phyloP scores from a whole-genome alignment of 345 rosid genomes.

The Boechera divaricarpa region DNA sequence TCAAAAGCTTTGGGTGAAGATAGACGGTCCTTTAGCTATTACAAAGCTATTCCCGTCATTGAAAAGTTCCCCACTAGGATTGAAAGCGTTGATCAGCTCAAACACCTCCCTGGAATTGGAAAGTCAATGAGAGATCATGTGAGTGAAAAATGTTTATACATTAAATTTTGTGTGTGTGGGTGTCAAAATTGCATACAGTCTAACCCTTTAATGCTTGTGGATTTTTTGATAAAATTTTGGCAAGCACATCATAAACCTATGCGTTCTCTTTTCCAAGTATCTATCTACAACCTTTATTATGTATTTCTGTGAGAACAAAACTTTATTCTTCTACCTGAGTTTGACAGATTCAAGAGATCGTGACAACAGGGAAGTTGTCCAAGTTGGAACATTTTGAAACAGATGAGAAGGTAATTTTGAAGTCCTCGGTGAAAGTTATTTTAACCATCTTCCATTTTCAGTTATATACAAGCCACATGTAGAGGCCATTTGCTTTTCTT shows the following conservation, averaged over 20 bases:
- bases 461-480: not conserved
- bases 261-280: slow-evolving; percentile 3
- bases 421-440: slow-evolving; percentile 24
- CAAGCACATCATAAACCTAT: not conserved
- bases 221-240: slow-evolving; percentile 15
- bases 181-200: slow-evolving; percentile 1
- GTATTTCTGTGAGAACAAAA: slow-evolving; percentile 31
- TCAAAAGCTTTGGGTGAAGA: slow-evolving; percentile 91
- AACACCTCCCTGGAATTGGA: slow-evolving; percentile 86
- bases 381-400: slow-evolving; percentile 95
- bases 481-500: slow-evolving; percentile 3
- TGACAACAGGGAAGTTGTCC: slow-evolving; percentile 80
- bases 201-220: not conserved
- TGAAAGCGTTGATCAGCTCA: slow-evolving; percentile 83
- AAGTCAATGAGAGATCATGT: slow-evolving; percentile 98
- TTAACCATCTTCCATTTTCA: slow-evolving; percentile 15
- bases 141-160: slow-evolving; percentile 39
- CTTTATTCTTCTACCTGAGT: slow-evolving; percentile 11
- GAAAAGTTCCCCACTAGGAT: slow-evolving; percentile 88
- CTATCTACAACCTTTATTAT: not conserved
- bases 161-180: not conserved
- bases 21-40: slow-evolving; percentile 89
- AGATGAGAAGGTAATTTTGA: slow-evolving; percentile 78
- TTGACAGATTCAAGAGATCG: slow-evolving; percentile 92
- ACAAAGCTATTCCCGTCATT: slow-evolving; percentile 84